phyloP scores from a whole-genome alignment of 441 rosid genomes.

The Eugenia klotzschiana region DNA sequence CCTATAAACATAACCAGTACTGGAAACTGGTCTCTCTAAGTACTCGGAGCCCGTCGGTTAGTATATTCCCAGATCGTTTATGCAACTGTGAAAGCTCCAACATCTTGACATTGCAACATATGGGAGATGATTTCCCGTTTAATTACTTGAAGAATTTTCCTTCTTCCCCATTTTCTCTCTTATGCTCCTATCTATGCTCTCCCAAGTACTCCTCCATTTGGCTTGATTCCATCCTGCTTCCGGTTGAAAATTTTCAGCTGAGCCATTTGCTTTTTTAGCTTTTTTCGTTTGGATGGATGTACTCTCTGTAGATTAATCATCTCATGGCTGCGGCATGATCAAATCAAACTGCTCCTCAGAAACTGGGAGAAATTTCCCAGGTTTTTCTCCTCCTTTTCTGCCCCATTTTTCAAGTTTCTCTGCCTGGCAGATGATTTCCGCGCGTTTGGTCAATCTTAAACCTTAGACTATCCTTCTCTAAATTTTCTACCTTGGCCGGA shows the following conservation, averaged over 20 bases:
- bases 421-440: neutral
- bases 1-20: neutral
- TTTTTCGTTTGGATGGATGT: neutral
- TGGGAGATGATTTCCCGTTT: neutral
- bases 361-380: neutral
- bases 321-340: neutral
- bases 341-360: neutral
- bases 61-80: neutral
- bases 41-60: neutral
- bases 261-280: neutral
- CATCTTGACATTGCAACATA: neutral
- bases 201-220: neutral
- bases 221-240: neutral
- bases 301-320: neutral
- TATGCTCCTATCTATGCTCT: neutral
- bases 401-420: neutral
- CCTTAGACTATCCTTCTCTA: neutral
- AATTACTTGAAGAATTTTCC: neutral
- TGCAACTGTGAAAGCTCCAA: neutral
- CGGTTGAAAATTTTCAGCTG: neutral
- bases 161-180: neutral
- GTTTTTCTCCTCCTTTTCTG: neutral
- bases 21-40: neutral
- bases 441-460: neutral
- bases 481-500: neutral